A percentile compares a stretch with the other conserved stretches of the same genome.
These are phyloP conservation scores for Fragaria iinumae DNA, from an alignment of 306 rosid genomes.

Conservation along the genomic window DNA sequence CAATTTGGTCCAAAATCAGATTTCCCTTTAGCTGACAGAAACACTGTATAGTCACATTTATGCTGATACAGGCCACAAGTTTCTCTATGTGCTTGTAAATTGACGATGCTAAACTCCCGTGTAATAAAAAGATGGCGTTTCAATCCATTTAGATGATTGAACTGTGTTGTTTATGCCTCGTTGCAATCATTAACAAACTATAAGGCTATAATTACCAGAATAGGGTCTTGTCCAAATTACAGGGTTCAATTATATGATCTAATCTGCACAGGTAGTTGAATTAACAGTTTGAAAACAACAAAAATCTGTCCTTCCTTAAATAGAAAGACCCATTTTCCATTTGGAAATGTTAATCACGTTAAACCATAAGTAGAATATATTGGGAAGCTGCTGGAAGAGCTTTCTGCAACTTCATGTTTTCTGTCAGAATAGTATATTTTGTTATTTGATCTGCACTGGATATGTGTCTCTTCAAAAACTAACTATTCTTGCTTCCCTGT, in stretches of 20 bases:
- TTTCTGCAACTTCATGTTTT: not conserved
- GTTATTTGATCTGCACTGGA: not conserved
- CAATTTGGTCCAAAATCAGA: not conserved
- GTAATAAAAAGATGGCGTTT: not conserved
- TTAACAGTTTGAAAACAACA: no score
- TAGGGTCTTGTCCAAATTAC: not conserved
- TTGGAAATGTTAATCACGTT: not conserved
- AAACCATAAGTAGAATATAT: not conserved
- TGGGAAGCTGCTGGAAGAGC: not conserved
- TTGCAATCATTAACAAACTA: not conserved
- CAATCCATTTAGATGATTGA: not conserved
- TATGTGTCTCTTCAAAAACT: not conserved
- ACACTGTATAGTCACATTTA: not conserved
- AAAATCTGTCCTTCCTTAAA: not conserved
- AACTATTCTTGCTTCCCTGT: slow-evolving; percentile 25
- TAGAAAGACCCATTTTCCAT: not conserved
- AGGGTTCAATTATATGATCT: not conserved
- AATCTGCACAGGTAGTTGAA: not conserved
- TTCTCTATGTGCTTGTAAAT: not conserved
- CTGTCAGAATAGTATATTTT: not conserved
- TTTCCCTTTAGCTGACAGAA: not conserved
- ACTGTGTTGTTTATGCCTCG: not conserved
- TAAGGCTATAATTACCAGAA: not conserved
- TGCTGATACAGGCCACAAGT: not conserved
- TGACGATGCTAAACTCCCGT: not conserved